Evolutionary conservation across 208 protist species (phyloP), one percentile per base, ranked within the genome.

Genomic region (Acanthamoeba comandoni): DNA sequence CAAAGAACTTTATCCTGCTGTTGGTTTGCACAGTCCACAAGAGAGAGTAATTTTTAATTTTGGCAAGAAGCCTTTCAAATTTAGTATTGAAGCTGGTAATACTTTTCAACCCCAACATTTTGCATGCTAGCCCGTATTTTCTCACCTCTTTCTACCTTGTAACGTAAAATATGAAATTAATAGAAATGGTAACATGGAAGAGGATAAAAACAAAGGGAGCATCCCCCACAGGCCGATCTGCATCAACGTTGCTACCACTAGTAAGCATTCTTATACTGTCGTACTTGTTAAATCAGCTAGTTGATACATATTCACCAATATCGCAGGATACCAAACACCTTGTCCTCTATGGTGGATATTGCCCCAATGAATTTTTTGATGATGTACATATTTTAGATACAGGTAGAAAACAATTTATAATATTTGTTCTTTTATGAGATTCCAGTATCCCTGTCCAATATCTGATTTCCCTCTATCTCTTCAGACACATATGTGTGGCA

Each of bases 11-110:
- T 89, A 73, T 70, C 80, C 80, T 0, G 67, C 80, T 15, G 58
- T 89, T 15, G 80, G 80, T 13, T 62, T 89, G 24, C 80, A 89
- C 48, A 89, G 80, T 62, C 15, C 9, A 5, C 11, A 4, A 12
- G 80, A 89, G 58, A 89, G 71, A 62, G 60, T 89, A 0, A 48
- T 89, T 24, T 89, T 89, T 43, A 89, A 89, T 62, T 71, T 89
- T 29, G 80, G 80, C 29, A 89, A 89, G 58, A 89, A 89, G 39
- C 80, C 80, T 0, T 89, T 89, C 60, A 89, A 89, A 49, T 89
- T 89, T 62, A 89, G 71, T 31, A 73, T 89, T 31, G 80, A 89
- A 58, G n/a, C 80, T 2, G 79, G 79, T 87, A 69, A 17, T 24
- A 7, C n/a, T n/a, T n/a, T n/a, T n/a, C n/a, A n/a, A n/a, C n/a